These are phyloP conservation scores for Bryum argenteum DNA, from an alignment of 225 moss, liverwort and hornwort genomes.

Conservation along the genomic window DNA sequence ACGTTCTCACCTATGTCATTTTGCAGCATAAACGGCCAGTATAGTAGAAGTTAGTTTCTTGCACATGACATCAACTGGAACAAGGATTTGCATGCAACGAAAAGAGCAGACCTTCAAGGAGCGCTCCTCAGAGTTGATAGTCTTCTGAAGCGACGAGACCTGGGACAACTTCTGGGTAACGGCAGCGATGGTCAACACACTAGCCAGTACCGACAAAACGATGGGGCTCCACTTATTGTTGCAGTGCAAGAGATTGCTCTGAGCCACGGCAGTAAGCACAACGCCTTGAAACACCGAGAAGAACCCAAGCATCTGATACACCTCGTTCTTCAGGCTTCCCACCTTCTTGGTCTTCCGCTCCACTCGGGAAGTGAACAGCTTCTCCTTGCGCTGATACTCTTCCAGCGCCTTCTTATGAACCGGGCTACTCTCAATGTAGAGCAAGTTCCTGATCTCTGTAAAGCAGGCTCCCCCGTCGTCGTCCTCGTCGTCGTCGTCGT, in stretches of 20 bases:
- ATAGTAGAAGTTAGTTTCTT: too few species aligned
- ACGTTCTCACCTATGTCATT: too few species aligned
- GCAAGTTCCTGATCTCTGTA: slow-evolving; percentile 4
- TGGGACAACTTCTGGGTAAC: slow-evolving; percentile 14
- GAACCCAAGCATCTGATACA: slow-evolving; percentile 16
- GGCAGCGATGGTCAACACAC: slow-evolving; percentile 8
- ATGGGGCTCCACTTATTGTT: slow-evolving; percentile 23
- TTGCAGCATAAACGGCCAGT: too few species aligned
- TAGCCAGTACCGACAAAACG: slow-evolving; percentile 7
- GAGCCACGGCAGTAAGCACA: slow-evolving; percentile 30
- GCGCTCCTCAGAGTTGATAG: neutral
- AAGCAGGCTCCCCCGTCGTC: slow-evolving; percentile 10
- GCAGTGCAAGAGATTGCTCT: slow-evolving; percentile 27
- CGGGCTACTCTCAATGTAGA: neutral
- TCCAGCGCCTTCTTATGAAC: slow-evolving; percentile 15
- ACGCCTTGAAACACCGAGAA: slow-evolving; percentile 26
- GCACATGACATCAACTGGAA: neutral
- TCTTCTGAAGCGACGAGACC: neutral
- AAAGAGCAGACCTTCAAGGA: slow-evolving; percentile 9
- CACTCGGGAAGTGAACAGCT: slow-evolving; percentile 6
- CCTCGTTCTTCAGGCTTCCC: slow-evolving; percentile 14
- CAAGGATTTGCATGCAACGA: too few species aligned
- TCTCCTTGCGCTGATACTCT: slow-evolving; percentile 14
- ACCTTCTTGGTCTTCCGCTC: slow-evolving; percentile 18
- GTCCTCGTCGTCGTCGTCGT: neutral